These are phyloP conservation scores for Taxillus chinensis DNA, from an alignment of 164 flowering plant genomes.

Conservation along the genomic window DNA sequence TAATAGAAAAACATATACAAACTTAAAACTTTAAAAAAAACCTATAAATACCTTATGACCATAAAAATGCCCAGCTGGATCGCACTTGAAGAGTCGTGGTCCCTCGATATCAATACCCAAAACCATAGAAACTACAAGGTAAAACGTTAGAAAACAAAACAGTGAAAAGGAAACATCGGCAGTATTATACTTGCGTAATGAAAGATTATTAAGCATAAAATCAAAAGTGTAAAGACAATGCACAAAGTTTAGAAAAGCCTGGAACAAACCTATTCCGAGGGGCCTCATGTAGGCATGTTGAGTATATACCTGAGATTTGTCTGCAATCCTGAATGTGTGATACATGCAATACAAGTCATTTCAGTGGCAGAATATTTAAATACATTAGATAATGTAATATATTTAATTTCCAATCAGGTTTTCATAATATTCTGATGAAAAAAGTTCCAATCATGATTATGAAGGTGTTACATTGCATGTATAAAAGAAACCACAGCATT, in stretches of 20 bases:
- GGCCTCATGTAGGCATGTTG: conserved; percentile 99
- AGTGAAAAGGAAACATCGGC: neutral
- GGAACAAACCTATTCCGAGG: conserved; percentile 81
- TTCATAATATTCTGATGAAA: no score
- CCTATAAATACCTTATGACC: conserved; percentile 75
- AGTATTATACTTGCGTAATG: neutral
- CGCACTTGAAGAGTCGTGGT: conserved; percentile 90
- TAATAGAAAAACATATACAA: neutral
- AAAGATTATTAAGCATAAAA: neutral
- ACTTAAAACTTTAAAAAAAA: neutral
- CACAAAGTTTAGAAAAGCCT: neutral
- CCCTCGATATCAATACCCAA: conserved; percentile 98
- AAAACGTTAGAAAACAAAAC: conserved; percentile 3
- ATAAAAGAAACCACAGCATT: no score
- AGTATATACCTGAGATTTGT: conserved; percentile 93
- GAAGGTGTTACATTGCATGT: no score
- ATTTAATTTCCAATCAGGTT: no score
- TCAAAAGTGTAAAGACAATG: neutral
- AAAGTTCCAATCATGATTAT: no score
- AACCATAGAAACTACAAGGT: conserved; percentile 73
- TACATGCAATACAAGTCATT: neutral
- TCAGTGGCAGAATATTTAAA: neutral
- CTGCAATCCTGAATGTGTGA: conserved; percentile 71
- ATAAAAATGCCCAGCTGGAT: conserved; percentile 95
- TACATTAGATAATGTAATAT: neutral